Evolutionary conservation across 2,329 filamentous ascomycete species (phyloP).

Genomic region (Calonectria multiphialidica): DNA sequence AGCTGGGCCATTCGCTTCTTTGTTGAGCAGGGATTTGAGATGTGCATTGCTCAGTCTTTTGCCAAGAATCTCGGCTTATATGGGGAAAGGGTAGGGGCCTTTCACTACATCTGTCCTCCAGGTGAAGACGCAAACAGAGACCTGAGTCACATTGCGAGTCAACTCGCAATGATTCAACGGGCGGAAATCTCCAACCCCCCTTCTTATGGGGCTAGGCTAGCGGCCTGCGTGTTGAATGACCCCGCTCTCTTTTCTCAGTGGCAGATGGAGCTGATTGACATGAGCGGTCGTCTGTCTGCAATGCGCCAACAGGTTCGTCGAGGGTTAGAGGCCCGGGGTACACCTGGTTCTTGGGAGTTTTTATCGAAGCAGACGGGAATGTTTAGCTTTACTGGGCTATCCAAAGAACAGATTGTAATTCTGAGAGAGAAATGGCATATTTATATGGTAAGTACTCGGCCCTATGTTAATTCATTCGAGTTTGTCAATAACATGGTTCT

Average conservation of each 20-base stretch:
- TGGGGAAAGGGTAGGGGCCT: constrained; percentile 48
- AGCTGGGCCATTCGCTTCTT: constrained; percentile 35
- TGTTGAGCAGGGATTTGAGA: constrained; percentile 55
- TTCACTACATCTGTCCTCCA: not conserved
- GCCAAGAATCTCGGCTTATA: constrained; percentile 69
- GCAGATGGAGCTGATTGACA: not conserved
- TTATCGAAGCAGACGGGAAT: not conserved
- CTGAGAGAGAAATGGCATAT: not conserved
- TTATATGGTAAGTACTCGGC: not conserved
- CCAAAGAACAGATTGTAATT: not conserved
- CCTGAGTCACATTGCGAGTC: not conserved
- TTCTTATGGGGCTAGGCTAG: not conserved
- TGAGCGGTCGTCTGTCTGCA: not conserved
- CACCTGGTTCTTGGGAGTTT: not conserved
- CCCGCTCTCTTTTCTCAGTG: not conserved
- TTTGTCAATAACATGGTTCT: too few species aligned
- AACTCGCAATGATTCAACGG: not conserved
- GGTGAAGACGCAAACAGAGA: not conserved
- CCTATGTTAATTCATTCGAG: too few species aligned
- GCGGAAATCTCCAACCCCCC: not conserved
- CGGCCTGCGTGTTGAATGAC: not conserved
- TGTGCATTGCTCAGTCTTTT: constrained; percentile 70
- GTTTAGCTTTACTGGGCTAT: not conserved
- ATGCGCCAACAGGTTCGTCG: not conserved
- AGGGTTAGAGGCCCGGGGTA: not conserved